Percentiles rank a stretch among this genome's conserved stretches.
Evolutionary conservation across 202 grass and related monocot species (phyloP).

Genomic region (Panicum virgatum): DNA sequence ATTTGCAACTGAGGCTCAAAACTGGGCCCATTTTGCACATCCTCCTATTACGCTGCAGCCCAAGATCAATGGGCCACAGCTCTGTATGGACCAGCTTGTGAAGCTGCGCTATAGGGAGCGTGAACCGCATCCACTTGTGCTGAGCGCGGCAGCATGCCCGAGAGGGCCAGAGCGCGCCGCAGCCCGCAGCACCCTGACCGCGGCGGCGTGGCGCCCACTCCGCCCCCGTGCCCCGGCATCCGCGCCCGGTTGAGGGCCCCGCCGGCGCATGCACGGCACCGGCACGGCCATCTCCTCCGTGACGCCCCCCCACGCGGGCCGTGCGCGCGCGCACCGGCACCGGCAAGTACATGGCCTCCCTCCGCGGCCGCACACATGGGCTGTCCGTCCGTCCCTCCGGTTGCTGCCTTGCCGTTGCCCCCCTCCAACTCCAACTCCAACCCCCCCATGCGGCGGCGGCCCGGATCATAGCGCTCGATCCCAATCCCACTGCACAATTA

Average conservation of each 20-base stretch:
- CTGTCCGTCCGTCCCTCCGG: background rate
- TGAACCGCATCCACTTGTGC: no score
- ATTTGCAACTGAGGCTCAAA: no score
- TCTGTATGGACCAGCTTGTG: no score
- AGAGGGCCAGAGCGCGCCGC: no score
- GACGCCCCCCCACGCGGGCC: background rate
- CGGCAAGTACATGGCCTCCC: background rate
- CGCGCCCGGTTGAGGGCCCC: background rate
- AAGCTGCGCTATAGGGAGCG: no score
- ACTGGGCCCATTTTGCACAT: no score
- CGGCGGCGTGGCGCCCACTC: background rate
- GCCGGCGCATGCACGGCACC: background rate
- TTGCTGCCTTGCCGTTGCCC: no score
- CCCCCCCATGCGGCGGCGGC: no score
- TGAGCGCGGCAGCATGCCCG: no score
- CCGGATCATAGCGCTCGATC: background rate
- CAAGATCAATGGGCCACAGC: no score
- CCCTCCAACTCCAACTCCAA: no score
- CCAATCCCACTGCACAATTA: background rate
- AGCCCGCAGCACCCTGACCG: background rate
- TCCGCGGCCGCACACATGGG: constrained; percentile 23
- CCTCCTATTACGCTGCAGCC: no score
- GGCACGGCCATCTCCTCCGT: background rate
- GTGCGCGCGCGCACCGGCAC: background rate
- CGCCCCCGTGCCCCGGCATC: background rate